These are phyloP conservation scores for Edaphochlamys debaryana DNA, from an alignment of 139 green algal species.

Conservation along the genomic window DNA sequence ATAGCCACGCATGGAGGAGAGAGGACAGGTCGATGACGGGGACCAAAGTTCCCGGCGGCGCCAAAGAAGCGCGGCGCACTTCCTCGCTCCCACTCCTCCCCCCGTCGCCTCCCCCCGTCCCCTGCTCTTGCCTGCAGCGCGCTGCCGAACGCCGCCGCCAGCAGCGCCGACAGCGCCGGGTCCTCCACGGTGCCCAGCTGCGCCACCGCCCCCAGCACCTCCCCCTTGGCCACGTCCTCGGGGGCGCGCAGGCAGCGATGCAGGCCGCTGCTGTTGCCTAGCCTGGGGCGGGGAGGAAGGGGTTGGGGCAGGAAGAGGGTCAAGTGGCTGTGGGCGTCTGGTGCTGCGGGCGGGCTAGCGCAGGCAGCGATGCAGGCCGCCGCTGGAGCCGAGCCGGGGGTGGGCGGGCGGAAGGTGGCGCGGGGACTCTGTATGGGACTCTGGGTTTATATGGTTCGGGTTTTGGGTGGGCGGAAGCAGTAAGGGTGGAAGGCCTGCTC, in stretches of 20 bases:
- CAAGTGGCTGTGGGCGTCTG: too few species aligned
- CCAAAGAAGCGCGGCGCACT: too few species aligned
- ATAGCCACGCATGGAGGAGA: too few species aligned
- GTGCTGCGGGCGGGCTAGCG: constrained; percentile 8
- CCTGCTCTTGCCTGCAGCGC: constrained; percentile 43
- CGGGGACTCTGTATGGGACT: too few species aligned
- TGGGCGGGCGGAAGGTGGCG: not conserved
- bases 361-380: constrained; percentile 45
- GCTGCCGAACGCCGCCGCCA: constrained; percentile 44
- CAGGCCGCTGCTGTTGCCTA: constrained; percentile 36
- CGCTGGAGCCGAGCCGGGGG: constrained; percentile 29
- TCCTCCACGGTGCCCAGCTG: constrained; percentile 74
- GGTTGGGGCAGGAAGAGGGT: too few species aligned
- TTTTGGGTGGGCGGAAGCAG: too few species aligned
- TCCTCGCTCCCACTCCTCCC: too few species aligned
- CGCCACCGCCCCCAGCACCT: constrained; percentile 75
- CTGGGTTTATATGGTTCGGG: too few species aligned
- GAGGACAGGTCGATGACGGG: too few species aligned
- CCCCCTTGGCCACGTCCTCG: constrained; percentile 24
- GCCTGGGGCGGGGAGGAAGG: not conserved
- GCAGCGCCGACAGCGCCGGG: constrained; percentile 51
- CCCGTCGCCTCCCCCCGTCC: too few species aligned
- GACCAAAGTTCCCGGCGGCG: too few species aligned
- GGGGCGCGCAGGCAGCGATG: constrained; percentile 40
- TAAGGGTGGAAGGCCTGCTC: too few species aligned